phyloP scores from a whole-genome alignment of 441 rosid species.

The Viola pubescens region DNA sequence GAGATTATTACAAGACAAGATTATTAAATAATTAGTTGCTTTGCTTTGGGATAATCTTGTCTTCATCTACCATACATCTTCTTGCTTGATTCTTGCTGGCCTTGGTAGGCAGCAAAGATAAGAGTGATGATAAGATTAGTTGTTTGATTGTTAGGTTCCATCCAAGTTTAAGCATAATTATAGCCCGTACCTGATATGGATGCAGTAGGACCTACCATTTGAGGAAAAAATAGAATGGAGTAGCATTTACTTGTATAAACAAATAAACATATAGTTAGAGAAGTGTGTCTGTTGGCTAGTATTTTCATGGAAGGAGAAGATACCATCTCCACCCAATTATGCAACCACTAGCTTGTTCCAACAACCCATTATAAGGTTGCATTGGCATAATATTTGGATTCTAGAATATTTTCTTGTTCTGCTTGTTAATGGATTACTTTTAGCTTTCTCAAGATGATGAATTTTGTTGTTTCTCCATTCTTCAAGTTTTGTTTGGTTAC shows the following conservation, averaged over 20 bases:
- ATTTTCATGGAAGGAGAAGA: conserved; percentile 4
- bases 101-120: conserved; percentile 15
- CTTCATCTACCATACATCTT: not conserved
- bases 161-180: conserved; percentile 13
- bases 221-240: not conserved
- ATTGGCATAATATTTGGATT: conserved; percentile 9
- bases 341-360: conserved; percentile 14
- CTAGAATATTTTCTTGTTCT: not conserved
- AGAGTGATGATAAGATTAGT: conserved; percentile 6
- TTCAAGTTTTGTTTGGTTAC: conserved; percentile 8
- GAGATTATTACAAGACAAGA: too few species aligned
- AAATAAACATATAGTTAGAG: conserved; percentile 12
- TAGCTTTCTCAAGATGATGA: conserved; percentile 8
- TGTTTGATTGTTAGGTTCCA: conserved; percentile 16
- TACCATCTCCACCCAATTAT: conserved; percentile 11
- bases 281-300: conserved; percentile 14
- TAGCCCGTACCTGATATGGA: conserved; percentile 20
- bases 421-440: not conserved
- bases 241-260: not conserved
- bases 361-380: conserved; percentile 13
- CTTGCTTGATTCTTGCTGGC: conserved; percentile 16
- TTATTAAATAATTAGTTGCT: too few species aligned
- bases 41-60: not conserved
- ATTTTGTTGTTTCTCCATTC: conserved; percentile 8
- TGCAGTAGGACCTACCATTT: conserved; percentile 34